Evolutionary conservation across 441 rosid species (phyloP).

Genomic region (Isatis lusitanica): DNA sequence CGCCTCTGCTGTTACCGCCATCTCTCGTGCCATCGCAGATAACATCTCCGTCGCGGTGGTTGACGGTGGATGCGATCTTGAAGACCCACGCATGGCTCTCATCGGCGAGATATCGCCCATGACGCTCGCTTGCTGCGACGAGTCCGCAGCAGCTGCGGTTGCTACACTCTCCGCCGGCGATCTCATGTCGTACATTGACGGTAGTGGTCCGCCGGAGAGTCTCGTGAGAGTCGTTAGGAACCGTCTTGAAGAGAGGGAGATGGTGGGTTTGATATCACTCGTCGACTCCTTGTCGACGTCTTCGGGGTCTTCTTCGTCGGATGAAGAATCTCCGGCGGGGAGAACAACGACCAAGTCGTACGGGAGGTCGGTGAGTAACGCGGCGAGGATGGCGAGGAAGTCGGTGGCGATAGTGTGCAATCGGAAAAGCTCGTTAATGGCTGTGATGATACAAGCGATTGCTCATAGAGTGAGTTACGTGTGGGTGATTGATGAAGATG

Average conservation of each 20-base stretch:
- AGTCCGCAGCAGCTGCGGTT: slow-evolving; percentile 71
- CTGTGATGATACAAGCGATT: slow-evolving; percentile 92
- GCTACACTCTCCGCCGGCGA: slow-evolving; percentile 75
- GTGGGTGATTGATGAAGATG: slow-evolving; percentile 72
- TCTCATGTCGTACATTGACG: slow-evolving; percentile 86
- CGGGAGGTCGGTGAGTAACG: slow-evolving; percentile 66
- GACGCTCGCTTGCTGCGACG: slow-evolving; percentile 77
- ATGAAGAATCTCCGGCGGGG: slow-evolving; percentile 51
- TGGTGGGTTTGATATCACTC: slow-evolving; percentile 57
- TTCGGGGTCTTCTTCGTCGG: slow-evolving; percentile 53
- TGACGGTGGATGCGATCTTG: slow-evolving; percentile 47
- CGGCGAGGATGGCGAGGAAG: slow-evolving; percentile 76
- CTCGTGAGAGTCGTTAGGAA: slow-evolving; percentile 57
- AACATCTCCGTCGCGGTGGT: slow-evolving; percentile 84
- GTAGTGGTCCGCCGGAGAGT: slow-evolving; percentile 89
- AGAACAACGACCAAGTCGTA: slow-evolving; percentile 32
- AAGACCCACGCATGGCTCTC: slow-evolving; percentile 24
- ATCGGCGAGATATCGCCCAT: slow-evolving; percentile 84
- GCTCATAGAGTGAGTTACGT: slow-evolving; percentile 82
- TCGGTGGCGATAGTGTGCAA: slow-evolving; percentile 89
- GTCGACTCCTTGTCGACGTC: slow-evolving; percentile 36
- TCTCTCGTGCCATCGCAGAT: slow-evolving; percentile 46
- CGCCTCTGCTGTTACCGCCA: slow-evolving; percentile 49
- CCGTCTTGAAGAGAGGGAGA: slow-evolving; percentile 53
- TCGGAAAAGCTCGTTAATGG: slow-evolving; percentile 77